phyloP scores from a whole-genome alignment of 768 basidiomycete species.

The Mycena crocata region DNA sequence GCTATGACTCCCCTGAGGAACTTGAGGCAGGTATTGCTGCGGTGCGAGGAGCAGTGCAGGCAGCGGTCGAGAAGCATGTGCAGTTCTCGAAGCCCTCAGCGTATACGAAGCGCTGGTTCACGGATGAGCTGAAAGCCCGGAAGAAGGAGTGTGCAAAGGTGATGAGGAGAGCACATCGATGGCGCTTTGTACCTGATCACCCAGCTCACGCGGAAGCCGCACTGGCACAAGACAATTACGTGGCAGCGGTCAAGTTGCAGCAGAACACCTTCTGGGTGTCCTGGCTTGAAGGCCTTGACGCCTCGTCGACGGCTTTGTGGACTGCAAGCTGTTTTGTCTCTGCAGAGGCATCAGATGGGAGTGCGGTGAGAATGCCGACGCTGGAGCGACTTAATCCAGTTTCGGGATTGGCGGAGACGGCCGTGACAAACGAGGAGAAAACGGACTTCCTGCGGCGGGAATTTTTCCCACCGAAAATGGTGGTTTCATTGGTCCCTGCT shows the following conservation, averaged over 20 bases:
- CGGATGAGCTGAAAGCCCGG: neutral
- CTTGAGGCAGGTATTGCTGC: neutral
- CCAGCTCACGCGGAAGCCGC: too few relatives aligned
- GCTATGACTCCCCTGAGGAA: neutral
- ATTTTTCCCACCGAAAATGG: slow-evolving; percentile 44
- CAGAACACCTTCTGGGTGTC: too few relatives aligned
- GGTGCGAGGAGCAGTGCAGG: neutral
- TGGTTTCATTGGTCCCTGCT: neutral
- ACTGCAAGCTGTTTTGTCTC: too few relatives aligned
- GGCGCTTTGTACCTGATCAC: too few relatives aligned
- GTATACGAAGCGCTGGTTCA: neutral
- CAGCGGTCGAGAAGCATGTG: neutral
- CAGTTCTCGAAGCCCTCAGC: neutral
- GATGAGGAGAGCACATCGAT: too few relatives aligned
- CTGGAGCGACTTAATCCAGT: slow-evolving; percentile 14
- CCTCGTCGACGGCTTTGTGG: slow-evolving; percentile 36
- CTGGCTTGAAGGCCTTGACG: slow-evolving; percentile 39
- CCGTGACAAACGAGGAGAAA: slow-evolving; percentile 40
- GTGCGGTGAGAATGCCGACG: slow-evolving; percentile 39
- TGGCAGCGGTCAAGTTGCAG: too few relatives aligned
- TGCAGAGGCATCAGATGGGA: slow-evolving; percentile 39
- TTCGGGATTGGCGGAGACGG: neutral
- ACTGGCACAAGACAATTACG: too few relatives aligned
- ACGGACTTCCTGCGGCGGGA: slow-evolving; percentile 30
- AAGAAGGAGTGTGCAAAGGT: too few relatives aligned